phyloP scores from a whole-genome alignment of 2,329 filamentous ascomycete genomes.

The Colletotrichum eremochloae region DNA sequence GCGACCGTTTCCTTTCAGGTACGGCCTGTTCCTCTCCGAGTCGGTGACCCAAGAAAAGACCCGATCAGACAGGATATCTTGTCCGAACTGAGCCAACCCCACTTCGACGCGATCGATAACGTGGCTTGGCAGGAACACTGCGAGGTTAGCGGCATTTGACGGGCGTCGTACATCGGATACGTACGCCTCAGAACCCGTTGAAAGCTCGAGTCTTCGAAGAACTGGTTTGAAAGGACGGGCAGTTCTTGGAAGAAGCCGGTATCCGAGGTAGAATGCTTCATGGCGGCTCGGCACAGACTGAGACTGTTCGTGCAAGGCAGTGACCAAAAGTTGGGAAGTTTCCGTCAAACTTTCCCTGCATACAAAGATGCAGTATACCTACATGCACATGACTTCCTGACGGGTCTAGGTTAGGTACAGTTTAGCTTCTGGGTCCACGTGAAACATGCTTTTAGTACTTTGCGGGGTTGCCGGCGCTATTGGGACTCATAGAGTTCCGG shows the following conservation, averaged over 20 bases:
- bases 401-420: neutral
- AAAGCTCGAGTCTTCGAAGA: constrained; percentile 66
- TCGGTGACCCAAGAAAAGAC: constrained; percentile 72
- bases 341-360: neutral
- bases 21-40: constrained; percentile 74
- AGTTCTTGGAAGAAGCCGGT: constrained; percentile 69
- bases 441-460: constrained; percentile 20
- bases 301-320: too few relatives aligned
- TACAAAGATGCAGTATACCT: too few relatives aligned
- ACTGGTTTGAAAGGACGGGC: constrained; percentile 67
- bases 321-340: too few relatives aligned
- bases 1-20: constrained; percentile 67
- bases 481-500: neutral
- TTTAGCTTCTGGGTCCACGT: neutral
- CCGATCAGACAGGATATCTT: constrained; percentile 65
- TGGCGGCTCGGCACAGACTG: constrained; percentile 40
- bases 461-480: constrained; percentile 18
- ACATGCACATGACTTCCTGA: neutral
- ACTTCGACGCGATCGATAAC: constrained; percentile 55
- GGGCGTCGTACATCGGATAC: constrained; percentile 40
- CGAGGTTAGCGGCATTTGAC: neutral
- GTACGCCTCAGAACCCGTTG: constrained; percentile 65
- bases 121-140: constrained; percentile 63
- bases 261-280: constrained; percentile 61
- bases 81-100: constrained; percentile 62